Conservation (phyloP, 176 grass and related monocot genomes). For the Hordeum marinum region DNA sequence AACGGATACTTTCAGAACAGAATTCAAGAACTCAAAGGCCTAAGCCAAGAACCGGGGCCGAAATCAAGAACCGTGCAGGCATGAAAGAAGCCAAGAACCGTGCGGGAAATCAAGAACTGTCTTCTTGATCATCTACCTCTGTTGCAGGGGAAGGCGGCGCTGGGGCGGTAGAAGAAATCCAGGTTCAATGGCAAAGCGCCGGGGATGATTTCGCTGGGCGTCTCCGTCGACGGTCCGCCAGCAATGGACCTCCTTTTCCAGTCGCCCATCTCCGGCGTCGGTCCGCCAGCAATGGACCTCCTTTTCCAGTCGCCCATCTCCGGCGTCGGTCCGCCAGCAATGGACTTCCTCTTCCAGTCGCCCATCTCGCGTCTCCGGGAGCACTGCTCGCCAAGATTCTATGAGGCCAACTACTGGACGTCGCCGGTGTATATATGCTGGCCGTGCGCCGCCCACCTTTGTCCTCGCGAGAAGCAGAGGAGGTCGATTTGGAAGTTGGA, state of each 20-base stretch:
- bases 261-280: not conserved
- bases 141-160: not conserved
- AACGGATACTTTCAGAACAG: not conserved
- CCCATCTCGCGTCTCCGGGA: not conserved
- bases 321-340: not conserved
- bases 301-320: not conserved
- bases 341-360: not conserved
- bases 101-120: not conserved
- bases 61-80: not conserved
- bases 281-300: conserved; percentile 4
- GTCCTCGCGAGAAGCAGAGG: not conserved
- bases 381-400: not conserved
- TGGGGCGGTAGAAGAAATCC: not conserved
- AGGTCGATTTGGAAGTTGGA: not conserved
- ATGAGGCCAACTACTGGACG: not conserved
- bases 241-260: conserved; percentile 4
- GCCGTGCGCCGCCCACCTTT: not conserved
- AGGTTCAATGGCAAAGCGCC: not conserved
- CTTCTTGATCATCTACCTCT: not conserved
- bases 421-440: not conserved
- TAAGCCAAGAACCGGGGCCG: too few species aligned
- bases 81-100: not conserved
- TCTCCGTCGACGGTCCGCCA: not conserved
- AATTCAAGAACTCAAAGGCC: not conserved
- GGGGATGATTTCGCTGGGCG: not conserved